Conservation (phyloP, 805 yeast genomes). For the Blastobotrys attinorum region DNA sequence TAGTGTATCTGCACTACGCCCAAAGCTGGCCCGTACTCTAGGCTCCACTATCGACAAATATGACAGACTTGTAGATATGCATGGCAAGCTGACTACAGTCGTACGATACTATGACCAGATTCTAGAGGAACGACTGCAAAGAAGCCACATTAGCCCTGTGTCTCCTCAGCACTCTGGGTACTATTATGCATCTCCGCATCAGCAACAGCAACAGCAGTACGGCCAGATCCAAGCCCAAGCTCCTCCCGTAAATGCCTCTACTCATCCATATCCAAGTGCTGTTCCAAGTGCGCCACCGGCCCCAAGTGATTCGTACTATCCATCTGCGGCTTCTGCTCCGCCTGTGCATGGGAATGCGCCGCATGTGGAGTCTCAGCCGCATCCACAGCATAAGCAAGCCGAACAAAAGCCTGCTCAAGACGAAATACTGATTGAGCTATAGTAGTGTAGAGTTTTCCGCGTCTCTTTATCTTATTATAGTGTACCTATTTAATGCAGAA, state of each 20-base stretch:
- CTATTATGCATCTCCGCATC: not conserved
- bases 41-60: conserved; percentile 52
- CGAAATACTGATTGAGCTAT: conserved; percentile 19
- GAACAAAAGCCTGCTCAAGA: conserved; percentile 10
- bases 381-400: conserved; percentile 12
- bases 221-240: not conserved
- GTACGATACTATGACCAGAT: conserved; percentile 68
- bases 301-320: not conserved
- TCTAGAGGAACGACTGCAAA: conserved; percentile 48
- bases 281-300: not conserved
- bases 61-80: conserved; percentile 62
- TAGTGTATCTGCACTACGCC: conserved; percentile 53
- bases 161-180: conserved; percentile 1
- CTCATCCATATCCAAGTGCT: not conserved
- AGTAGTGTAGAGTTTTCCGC: not conserved
- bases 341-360: too few species aligned
- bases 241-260: not conserved
- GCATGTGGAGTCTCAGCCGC: not conserved
- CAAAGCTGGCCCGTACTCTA: conserved; percentile 57
- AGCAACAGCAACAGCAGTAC: not conserved
- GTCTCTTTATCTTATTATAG: not conserved
- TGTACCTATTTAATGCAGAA: not conserved
- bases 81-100: conserved; percentile 68
- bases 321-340: not conserved
- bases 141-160: conserved; percentile 14